phyloP scores from a whole-genome alignment of 805 yeast species.

The Metschnikowia chrysomelidarum region DNA sequence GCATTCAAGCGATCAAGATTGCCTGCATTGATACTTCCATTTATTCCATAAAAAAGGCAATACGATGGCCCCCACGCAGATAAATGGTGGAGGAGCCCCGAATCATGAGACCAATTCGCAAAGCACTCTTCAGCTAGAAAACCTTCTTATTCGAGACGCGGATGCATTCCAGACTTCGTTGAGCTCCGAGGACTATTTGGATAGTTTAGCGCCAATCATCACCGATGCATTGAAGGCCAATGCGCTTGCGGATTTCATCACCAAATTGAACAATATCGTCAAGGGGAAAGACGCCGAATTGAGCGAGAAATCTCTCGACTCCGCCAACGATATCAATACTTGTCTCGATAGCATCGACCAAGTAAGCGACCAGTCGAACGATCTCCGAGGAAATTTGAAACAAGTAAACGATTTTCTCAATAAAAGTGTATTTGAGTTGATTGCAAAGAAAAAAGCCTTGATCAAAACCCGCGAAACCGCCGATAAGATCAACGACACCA shows the following conservation, averaged over 20 bases:
- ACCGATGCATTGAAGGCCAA: conserved; percentile 57
- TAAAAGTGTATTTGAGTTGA: conserved; percentile 63
- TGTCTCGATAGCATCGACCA: conserved; percentile 63
- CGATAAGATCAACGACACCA: conserved; percentile 68
- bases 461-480: conserved; percentile 62
- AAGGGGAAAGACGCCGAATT: conserved; percentile 60
- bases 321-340: conserved; percentile 52
- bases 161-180: conserved; percentile 46
- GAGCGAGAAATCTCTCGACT: conserved; percentile 56
- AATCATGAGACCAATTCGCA: conserved; percentile 1
- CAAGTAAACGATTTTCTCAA: conserved; percentile 58
- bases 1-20: too few species aligned
- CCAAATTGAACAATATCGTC: conserved; percentile 55
- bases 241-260: conserved; percentile 55
- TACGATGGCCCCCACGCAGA: conserved; percentile 3
- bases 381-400: conserved; percentile 52
- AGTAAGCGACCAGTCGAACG: conserved; percentile 57
- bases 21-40: too few species aligned
- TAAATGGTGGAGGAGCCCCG: conserved; percentile 1
- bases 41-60: too few species aligned
- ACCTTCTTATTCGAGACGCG: conserved; percentile 38
- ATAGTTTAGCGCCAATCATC: conserved; percentile 75
- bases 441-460: conserved; percentile 57
- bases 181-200: conserved; percentile 67
- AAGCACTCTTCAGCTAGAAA: conserved; percentile 31